Percentiles rank a stretch among this genome's conserved stretches.
Conservation (phyloP, 371 early-diverging fungal genomes). For the Lichtheimia hyalospora region DNA sequence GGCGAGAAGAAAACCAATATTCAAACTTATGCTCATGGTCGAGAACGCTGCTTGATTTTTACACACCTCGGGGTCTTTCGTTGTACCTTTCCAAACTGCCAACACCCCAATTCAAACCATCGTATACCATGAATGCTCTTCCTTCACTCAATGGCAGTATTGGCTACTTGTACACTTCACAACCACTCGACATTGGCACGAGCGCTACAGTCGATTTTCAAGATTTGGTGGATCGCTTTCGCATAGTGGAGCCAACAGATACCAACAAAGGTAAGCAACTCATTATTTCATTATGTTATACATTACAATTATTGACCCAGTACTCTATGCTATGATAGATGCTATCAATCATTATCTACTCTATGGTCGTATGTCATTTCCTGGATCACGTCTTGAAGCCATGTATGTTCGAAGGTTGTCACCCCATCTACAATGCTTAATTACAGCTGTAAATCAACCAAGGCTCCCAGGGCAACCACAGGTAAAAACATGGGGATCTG, state of each 20-base stretch:
- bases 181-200: constrained; percentile 63
- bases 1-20: constrained; percentile 81
- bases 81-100: constrained; percentile 74
- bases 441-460: constrained; percentile 72
- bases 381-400: constrained; percentile 77
- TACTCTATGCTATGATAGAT: neutral
- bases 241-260: constrained; percentile 33
- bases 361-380: constrained; percentile 76
- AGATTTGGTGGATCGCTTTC: constrained; percentile 61
- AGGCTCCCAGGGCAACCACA: constrained; percentile 50
- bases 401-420: constrained; percentile 68
- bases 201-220: constrained; percentile 60
- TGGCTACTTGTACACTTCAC: constrained; percentile 82
- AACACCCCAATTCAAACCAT: constrained; percentile 73
- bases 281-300: neutral
- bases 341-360: constrained; percentile 55
- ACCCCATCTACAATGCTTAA: constrained; percentile 58
- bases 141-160: constrained; percentile 72
- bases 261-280: constrained; percentile 1
- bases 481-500: constrained; percentile 25
- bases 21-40: constrained; percentile 76
- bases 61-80: constrained; percentile 71
- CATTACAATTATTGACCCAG: neutral
- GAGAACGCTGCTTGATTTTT: constrained; percentile 75
- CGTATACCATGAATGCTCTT: constrained; percentile 73